These are phyloP conservation scores for Zygosaccharomyces pseudobailii DNA, from an alignment of 1,139 yeast species.

Conservation along the genomic window DNA sequence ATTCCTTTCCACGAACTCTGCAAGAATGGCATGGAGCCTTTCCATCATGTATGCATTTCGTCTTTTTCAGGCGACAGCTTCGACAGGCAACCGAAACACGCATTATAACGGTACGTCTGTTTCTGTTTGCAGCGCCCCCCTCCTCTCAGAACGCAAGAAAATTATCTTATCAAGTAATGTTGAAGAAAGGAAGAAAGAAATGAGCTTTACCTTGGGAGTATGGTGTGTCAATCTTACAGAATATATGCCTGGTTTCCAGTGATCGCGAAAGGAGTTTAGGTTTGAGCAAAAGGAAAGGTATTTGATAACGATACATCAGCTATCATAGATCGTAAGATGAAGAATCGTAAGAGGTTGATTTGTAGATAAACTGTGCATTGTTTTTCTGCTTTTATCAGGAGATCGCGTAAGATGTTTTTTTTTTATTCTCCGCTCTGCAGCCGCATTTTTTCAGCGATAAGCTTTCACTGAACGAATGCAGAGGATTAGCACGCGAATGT, in stretches of 20 bases:
- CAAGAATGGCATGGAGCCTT: not conserved
- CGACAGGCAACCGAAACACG: not conserved
- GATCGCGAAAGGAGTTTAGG: not conserved
- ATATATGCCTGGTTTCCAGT: not conserved
- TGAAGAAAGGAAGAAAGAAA: not conserved
- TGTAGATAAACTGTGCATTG: not conserved
- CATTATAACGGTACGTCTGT: not conserved
- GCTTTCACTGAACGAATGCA: too few species aligned
- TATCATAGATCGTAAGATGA: not conserved
- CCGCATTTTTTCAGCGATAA: not conserved
- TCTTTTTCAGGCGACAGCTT: slow-evolving; percentile 1
- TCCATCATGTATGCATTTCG: slow-evolving; percentile 1
- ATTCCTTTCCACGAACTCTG: not conserved
- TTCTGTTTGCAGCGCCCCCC: too few species aligned
- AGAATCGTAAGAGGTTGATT: too few species aligned
- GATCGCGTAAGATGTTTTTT: not conserved
- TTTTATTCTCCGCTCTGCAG: not conserved
- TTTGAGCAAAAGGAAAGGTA: not conserved
- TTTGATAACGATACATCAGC: not conserved
- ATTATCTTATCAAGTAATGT: too few species aligned
- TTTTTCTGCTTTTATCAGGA: not conserved
- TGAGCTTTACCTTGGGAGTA: too few species aligned
- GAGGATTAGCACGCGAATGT: too few species aligned
- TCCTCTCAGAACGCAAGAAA: too few species aligned
- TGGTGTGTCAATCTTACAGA: not conserved